Evolutionary conservation across 805 yeast genomes (phyloP).

Genomic region (Phaffomyces opuntiae): DNA sequence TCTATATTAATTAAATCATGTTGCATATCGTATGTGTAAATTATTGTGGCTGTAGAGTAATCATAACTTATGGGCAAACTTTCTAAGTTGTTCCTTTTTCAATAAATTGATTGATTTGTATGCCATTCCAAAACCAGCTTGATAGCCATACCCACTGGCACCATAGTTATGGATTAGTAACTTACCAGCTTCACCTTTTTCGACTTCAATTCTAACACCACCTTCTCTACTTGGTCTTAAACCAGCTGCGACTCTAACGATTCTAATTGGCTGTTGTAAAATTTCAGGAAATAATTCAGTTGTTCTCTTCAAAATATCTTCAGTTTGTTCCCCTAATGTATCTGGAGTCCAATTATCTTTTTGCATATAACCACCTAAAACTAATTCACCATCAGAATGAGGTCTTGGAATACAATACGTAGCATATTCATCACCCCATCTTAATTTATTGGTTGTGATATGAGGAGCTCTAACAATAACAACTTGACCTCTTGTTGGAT

Average conservation of each 20-base stretch:
- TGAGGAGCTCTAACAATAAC: conserved; percentile 68
- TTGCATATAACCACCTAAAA: conserved; percentile 72
- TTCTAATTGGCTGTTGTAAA: conserved; percentile 37
- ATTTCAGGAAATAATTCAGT: conserved; percentile 45
- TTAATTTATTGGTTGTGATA: conserved; percentile 47
- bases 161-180: conserved; percentile 66
- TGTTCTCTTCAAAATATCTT: conserved; percentile 56
- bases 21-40: too few relatives aligned
- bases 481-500: conserved; percentile 79
- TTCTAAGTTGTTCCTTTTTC: conserved; percentile 7
- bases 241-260: conserved; percentile 64
- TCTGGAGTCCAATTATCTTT: conserved; percentile 55
- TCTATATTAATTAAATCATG: too few relatives aligned
- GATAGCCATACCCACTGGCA: conserved; percentile 60
- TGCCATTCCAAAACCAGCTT: conserved; percentile 59
- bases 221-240: conserved; percentile 72
- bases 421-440: conserved; percentile 56
- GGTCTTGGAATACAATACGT: conserved; percentile 75
- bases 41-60: too few relatives aligned
- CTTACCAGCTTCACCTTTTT: conserved; percentile 34
- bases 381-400: conserved; percentile 52
- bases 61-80: conserved; percentile 8
- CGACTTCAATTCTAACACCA: conserved; percentile 64
- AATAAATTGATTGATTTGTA: conserved; percentile 35
- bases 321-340: conserved; percentile 49